These are phyloP conservation scores for Trichoderma asperelloides DNA, from an alignment of 495 filamentous ascomycete genomes.

Conservation along the genomic window DNA sequence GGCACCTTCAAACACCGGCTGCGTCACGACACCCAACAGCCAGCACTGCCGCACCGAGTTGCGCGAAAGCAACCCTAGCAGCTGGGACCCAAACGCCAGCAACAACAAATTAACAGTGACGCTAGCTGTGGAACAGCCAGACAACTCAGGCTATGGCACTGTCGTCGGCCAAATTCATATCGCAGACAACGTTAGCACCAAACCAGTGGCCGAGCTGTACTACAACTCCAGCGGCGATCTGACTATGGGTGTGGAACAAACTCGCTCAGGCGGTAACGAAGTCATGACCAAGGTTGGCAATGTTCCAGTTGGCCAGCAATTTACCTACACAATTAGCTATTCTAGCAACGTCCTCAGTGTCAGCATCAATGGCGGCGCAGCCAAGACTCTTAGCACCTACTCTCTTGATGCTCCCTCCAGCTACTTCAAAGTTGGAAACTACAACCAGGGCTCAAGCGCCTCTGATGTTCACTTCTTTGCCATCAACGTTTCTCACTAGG, in stretches of 20 bases:
- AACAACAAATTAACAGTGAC: conserved; percentile 26
- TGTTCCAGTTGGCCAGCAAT: conserved; percentile 21
- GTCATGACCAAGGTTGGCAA: conserved; percentile 20
- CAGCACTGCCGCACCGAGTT: conserved; percentile 35
- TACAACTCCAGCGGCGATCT: conserved; percentile 22
- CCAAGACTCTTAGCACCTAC: conserved; percentile 22
- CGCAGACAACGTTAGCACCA: conserved; percentile 23
- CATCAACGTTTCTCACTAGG: conserved; percentile 23
- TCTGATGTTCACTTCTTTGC: conserved; percentile 24
- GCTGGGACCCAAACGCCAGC: conserved; percentile 25
- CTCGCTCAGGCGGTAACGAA: conserved; percentile 21
- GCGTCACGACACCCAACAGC: conserved; percentile 29
- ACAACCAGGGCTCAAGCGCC: conserved; percentile 27
- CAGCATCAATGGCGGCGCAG: conserved; percentile 22
- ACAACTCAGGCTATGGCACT: conserved; percentile 25
- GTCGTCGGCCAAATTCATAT: conserved; percentile 32
- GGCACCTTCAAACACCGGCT: conserved; percentile 20
- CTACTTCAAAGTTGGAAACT: conserved; percentile 38
- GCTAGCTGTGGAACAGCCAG: conserved; percentile 19
- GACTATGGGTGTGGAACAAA: conserved; percentile 27
- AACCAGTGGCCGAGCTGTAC: conserved; percentile 32
- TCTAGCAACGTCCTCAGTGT: conserved; percentile 21
- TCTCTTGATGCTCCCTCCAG: conserved; percentile 22
- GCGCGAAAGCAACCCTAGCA: conserved; percentile 23
- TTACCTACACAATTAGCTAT: conserved; percentile 29